phyloP scores from a whole-genome alignment of 2,329 filamentous ascomycete genomes.

The Sporothrix pseudoabietina region DNA sequence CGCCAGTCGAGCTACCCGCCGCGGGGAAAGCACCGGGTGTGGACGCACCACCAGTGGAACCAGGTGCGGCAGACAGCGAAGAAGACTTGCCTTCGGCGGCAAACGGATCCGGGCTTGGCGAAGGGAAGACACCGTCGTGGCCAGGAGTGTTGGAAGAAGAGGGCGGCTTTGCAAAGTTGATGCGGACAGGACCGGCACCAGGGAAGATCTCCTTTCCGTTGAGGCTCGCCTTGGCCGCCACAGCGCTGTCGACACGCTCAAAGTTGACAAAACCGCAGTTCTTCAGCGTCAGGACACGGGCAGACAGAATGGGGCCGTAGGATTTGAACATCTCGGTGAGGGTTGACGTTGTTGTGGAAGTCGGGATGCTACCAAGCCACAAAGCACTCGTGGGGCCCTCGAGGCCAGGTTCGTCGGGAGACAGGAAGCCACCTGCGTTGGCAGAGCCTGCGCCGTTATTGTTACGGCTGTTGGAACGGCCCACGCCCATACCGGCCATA shows the following conservation, averaged over 20 bases:
- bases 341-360: conserved; percentile 93
- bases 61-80: conserved; percentile 38
- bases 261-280: conserved; percentile 99
- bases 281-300: conserved; percentile 93
- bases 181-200: conserved; percentile 88
- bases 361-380: conserved; percentile 97
- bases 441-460: conserved; percentile 43
- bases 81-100: conserved; percentile 48
- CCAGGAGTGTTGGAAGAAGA: conserved; percentile 88
- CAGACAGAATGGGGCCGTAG: conserved; percentile 90
- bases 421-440: conserved; percentile 60
- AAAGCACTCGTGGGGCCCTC: conserved; percentile 90
- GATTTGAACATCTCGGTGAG: conserved; percentile 91
- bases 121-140: conserved; percentile 82
- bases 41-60: conserved; percentile 39
- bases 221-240: conserved; percentile 81
- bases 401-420: conserved; percentile 74
- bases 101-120: conserved; percentile 87
- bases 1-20: conserved; percentile 37
- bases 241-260: conserved; percentile 84
- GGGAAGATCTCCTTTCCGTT: conserved; percentile 99
- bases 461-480: conserved; percentile 65
- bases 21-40: conserved; percentile 21
- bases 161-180: conserved; percentile 96
- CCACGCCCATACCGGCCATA: conserved; percentile 77